These are phyloP conservation scores for Carex myosuroides DNA, from an alignment of 176 grass and related monocot species.

Conservation along the genomic window DNA sequence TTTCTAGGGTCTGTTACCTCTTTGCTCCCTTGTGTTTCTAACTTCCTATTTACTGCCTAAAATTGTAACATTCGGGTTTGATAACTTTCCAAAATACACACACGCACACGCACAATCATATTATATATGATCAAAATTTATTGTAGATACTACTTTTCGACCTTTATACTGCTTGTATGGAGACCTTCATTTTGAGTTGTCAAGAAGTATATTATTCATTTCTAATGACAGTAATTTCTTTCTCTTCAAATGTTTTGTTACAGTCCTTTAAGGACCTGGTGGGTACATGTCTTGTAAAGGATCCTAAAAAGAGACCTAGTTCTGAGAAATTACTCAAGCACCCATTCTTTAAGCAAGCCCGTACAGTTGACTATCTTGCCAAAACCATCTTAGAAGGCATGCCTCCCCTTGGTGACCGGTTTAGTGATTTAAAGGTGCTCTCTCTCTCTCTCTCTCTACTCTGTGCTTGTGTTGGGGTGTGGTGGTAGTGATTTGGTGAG, in stretches of 20 bases:
- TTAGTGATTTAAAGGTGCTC: constrained; percentile 69
- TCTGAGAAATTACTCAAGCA: constrained; percentile 94
- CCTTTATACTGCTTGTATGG: not conserved
- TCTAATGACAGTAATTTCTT: constrained; percentile 4
- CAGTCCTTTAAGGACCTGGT: constrained; percentile 93
- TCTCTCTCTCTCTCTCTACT: not conserved
- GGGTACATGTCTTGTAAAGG: constrained; percentile 87
- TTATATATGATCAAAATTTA: not conserved
- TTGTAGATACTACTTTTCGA: not conserved
- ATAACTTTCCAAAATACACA: not conserved
- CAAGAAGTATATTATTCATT: not conserved
- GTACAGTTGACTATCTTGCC: constrained; percentile 52
- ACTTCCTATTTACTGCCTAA: constrained; percentile 1
- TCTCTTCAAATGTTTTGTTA: constrained; percentile 23
- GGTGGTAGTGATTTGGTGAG: not conserved
- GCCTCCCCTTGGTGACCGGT: constrained; percentile 74
- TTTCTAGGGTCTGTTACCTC: constrained; percentile 67
- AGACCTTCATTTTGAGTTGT: not conserved
- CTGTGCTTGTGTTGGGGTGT: not conserved
- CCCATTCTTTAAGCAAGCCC: constrained; percentile 87
- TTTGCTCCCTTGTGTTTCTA: not conserved
- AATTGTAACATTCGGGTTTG: not conserved
- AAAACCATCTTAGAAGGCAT: constrained; percentile 67
- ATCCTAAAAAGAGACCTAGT: constrained; percentile 75
- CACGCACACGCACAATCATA: not conserved